phyloP scores from a whole-genome alignment of 352 stramenopile genomes.

The Nothophytophthora sp. region DNA sequence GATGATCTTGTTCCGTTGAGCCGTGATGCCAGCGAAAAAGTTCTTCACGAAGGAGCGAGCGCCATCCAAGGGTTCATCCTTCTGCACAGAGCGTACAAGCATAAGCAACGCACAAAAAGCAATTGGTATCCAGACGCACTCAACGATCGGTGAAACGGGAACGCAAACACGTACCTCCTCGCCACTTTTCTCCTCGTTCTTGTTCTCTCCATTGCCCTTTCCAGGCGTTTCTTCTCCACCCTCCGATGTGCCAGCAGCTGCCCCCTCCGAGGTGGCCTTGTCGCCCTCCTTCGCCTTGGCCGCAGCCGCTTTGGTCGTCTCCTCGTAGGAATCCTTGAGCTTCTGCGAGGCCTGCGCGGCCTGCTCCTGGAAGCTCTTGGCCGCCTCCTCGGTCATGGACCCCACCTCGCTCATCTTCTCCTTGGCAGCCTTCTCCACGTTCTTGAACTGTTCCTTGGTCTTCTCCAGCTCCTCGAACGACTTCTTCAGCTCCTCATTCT shows the following conservation, averaged over 20 bases:
- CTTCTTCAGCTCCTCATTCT: constrained; percentile 83
- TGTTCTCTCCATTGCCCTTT: constrained; percentile 5
- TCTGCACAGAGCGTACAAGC: constrained; percentile 13
- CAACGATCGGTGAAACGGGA: neutral
- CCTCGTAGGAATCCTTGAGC: constrained; percentile 56
- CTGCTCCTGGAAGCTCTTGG: constrained; percentile 62
- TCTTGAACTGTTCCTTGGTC: constrained; percentile 71
- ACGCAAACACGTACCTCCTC: constrained; percentile 31
- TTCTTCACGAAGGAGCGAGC: constrained; percentile 62
- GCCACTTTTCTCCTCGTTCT: constrained; percentile 6
- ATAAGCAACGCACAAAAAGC: neutral
- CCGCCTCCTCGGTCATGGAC: constrained; percentile 54
- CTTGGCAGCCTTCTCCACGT: constrained; percentile 60
- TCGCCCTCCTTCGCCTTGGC: constrained; percentile 15
- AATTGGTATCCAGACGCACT: no score
- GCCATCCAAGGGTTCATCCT: constrained; percentile 30
- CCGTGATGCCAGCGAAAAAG: constrained; percentile 47
- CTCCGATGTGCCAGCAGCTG: constrained; percentile 8
- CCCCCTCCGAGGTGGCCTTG: neutral
- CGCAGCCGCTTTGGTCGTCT: constrained; percentile 28
- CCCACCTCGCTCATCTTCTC: constrained; percentile 66
- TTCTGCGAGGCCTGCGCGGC: constrained; percentile 61
- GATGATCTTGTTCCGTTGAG: constrained; percentile 66
- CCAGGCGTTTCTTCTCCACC: constrained; percentile 14
- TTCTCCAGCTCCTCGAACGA: constrained; percentile 76